Percentiles rank a stretch among this genome's conserved stretches.
These are phyloP conservation scores for Agaricus sinodeliciosus DNA, from an alignment of 768 basidiomycete genomes.

Conservation along the genomic window DNA sequence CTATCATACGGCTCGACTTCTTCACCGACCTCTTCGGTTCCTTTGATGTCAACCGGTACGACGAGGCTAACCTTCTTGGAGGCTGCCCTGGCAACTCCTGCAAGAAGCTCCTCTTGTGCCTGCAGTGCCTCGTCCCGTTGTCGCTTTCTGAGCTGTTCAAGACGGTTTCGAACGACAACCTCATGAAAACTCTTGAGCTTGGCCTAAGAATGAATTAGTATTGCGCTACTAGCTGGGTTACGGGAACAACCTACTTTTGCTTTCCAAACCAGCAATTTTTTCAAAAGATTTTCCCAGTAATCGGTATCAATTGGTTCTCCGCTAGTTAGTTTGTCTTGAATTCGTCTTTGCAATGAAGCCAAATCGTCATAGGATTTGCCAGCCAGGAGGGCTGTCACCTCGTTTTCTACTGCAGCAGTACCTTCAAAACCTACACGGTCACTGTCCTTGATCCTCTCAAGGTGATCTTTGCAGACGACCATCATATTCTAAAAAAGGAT, in stretches of 20 bases:
- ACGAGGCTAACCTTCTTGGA: slow-evolving; percentile 32
- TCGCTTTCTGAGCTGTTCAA: slow-evolving; percentile 92
- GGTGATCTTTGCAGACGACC: slow-evolving; percentile 87
- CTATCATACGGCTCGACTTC: slow-evolving; percentile 76
- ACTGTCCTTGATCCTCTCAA: slow-evolving; percentile 67
- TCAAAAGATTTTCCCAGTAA: slow-evolving; percentile 93
- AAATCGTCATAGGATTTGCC: slow-evolving; percentile 88
- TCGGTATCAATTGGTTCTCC: slow-evolving; percentile 96
- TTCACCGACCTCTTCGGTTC: slow-evolving; percentile 39
- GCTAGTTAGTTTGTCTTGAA: slow-evolving; percentile 83
- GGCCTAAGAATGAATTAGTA: slow-evolving; percentile 42
- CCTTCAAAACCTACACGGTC: slow-evolving; percentile 62
- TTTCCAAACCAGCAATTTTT: slow-evolving; percentile 94
- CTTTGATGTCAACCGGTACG: slow-evolving; percentile 22
- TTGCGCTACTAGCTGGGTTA: not conserved
- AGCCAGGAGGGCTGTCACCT: slow-evolving; percentile 73
- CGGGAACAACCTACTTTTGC: slow-evolving; percentile 63
- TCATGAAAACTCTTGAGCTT: slow-evolving; percentile 91
- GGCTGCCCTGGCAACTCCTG: slow-evolving; percentile 64
- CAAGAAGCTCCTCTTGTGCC: slow-evolving; percentile 85
- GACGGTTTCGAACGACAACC: slow-evolving; percentile 91
- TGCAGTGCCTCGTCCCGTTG: slow-evolving; percentile 95
- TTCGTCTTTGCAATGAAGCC: slow-evolving; percentile 71
- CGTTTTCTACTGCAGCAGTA: slow-evolving; percentile 76
- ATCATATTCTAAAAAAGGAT: slow-evolving; percentile 74